A percentile compares a stretch with the other conserved stretches of the same genome.
Evolutionary conservation across 2,329 filamentous ascomycete species (phyloP).

Genomic region (Botryotinia narcissicola): DNA sequence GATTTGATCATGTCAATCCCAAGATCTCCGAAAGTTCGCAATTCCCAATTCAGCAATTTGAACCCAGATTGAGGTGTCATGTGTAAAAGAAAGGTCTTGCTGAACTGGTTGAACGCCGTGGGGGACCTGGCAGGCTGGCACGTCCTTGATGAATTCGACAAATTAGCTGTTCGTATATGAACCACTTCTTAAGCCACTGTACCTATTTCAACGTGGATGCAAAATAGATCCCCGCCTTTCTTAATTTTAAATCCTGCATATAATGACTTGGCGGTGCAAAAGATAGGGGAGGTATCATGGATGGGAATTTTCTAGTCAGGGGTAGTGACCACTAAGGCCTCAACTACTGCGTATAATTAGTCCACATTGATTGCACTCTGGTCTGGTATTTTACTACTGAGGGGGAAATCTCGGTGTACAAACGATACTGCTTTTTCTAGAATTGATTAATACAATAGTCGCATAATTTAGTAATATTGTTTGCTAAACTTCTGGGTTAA

Average conservation of each 20-base stretch:
- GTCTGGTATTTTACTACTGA: neutral
- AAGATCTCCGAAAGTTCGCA: neutral
- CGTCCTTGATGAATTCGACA: neutral
- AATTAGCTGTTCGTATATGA: conserved; percentile 10
- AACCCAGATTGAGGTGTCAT: conserved; percentile 3
- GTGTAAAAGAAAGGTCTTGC: neutral
- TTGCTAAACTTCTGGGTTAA: neutral
- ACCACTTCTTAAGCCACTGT: conserved; percentile 1
- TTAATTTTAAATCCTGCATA: conserved; percentile 14
- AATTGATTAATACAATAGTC: neutral
- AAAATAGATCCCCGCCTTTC: neutral
- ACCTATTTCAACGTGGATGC: neutral
- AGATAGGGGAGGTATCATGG: neutral
- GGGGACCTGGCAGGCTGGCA: conserved; percentile 7
- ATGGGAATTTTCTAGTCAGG: conserved; percentile 8
- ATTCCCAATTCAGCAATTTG: neutral
- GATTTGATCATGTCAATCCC: neutral
- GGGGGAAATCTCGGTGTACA: neutral
- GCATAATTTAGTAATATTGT: neutral
- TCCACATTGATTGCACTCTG: neutral
- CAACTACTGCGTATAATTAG: neutral
- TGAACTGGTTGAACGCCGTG: neutral
- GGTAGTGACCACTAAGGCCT: neutral
- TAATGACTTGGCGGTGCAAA: conserved; percentile 6
- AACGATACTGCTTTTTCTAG: neutral